Percentiles rank a stretch among this genome's conserved stretches.
Evolutionary conservation across 768 basidiomycete genomes (phyloP).

Genomic region (Tylopilus vinaceipallidus): DNA sequence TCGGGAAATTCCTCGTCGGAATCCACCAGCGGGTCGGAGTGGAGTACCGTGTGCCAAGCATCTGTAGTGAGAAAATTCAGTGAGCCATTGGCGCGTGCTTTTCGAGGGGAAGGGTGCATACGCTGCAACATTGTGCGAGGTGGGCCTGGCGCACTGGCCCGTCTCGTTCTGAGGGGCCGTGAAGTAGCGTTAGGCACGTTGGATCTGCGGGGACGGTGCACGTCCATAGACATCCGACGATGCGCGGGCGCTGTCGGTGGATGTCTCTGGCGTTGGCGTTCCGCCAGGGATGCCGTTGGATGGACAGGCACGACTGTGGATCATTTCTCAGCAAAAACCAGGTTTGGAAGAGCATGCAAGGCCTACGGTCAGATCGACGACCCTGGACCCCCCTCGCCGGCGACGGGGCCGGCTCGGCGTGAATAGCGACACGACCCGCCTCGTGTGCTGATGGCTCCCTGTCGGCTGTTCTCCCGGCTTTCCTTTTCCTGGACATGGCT

Average conservation of each 20-base stretch:
- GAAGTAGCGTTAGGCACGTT: slow-evolving; percentile 20
- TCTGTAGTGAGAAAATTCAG: slow-evolving; percentile 40
- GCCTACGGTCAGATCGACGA: slow-evolving; percentile 30
- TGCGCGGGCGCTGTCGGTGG: slow-evolving; percentile 19
- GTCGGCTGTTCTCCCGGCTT: slow-evolving; percentile 16
- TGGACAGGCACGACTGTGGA: slow-evolving; percentile 21
- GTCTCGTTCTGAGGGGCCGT: slow-evolving; percentile 26
- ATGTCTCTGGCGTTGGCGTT: slow-evolving; percentile 28
- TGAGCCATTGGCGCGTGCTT: slow-evolving; percentile 2
- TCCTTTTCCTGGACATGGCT: slow-evolving; percentile 28
- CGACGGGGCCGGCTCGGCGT: slow-evolving; percentile 12
- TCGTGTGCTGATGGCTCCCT: slow-evolving; percentile 15
- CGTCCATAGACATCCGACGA: slow-evolving; percentile 27
- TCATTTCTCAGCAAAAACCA: slow-evolving; percentile 10
- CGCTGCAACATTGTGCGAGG: slow-evolving; percentile 65
- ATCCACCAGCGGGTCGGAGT: slow-evolving; percentile 69
- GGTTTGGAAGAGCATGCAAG: background rate
- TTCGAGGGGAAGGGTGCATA: slow-evolving; percentile 35
- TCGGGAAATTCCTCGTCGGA: slow-evolving; percentile 72
- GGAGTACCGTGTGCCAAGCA: slow-evolving; percentile 67
- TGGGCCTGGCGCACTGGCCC: slow-evolving; percentile 27
- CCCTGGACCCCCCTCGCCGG: slow-evolving; percentile 23
- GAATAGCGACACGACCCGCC: slow-evolving; percentile 7
- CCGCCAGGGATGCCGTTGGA: slow-evolving; percentile 9
- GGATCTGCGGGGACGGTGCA: slow-evolving; percentile 24